Conservation (phyloP, 352 stramenopile genomes). For the Phytophthora rubi region DNA sequence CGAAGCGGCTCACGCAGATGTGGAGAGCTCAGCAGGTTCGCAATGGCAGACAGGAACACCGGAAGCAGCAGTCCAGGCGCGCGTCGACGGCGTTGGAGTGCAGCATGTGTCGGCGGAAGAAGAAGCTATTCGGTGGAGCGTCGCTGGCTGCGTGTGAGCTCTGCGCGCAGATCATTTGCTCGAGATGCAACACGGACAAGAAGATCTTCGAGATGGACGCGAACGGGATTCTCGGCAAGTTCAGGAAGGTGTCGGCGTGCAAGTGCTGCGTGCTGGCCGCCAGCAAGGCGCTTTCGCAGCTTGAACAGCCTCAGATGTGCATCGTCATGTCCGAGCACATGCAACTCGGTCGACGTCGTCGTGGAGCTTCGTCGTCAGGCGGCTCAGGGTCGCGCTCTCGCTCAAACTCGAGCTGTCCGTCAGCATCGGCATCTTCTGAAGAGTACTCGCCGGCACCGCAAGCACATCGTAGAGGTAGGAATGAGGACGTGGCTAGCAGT, state of each 20-base stretch:
- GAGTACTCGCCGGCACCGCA: constrained; percentile 4
- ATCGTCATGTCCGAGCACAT: constrained; percentile 34
- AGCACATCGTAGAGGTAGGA: not conserved
- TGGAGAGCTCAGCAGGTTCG: constrained; percentile 21
- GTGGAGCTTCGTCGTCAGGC: constrained; percentile 11
- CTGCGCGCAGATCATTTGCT: constrained; percentile 39
- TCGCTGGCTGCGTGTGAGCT: constrained; percentile 39
- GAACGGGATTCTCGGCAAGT: constrained; percentile 22
- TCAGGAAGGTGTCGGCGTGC: constrained; percentile 28
- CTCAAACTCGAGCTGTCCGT: constrained; percentile 23
- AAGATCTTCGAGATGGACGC: constrained; percentile 42
- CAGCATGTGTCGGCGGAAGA: constrained; percentile 44
- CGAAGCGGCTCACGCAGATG: constrained; percentile 57
- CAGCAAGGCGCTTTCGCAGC: constrained; percentile 26
- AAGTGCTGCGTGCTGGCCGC: constrained; percentile 34
- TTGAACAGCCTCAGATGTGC: constrained; percentile 12
- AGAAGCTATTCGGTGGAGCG: constrained; percentile 37
- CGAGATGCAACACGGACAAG: constrained; percentile 39
- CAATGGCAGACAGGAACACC: constrained; percentile 20
- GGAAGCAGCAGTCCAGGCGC: constrained; percentile 20
- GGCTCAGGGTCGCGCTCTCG: constrained; percentile 24
- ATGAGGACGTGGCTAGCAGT: constrained; percentile 6
- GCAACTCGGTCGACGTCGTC: constrained; percentile 14
- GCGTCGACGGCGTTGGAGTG: constrained; percentile 35
- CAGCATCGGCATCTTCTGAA: constrained; percentile 14